phyloP scores from a whole-genome alignment of 2,329 filamentous ascomycete genomes.

The Pseudocercospora crystallina region DNA sequence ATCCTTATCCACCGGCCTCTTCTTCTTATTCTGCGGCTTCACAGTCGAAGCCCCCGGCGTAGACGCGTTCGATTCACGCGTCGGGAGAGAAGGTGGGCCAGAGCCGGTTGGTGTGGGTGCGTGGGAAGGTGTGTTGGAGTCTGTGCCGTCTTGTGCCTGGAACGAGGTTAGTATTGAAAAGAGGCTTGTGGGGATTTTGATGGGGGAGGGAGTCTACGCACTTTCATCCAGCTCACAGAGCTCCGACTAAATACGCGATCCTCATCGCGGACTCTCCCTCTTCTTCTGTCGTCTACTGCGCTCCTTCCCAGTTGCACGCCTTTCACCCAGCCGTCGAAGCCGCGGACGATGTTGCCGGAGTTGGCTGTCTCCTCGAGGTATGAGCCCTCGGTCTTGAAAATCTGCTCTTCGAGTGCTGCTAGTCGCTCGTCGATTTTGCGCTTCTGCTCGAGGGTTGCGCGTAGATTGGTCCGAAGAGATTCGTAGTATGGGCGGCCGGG shows the following conservation, averaged over 20 bases:
- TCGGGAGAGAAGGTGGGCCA: constrained; percentile 41
- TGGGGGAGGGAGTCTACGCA: constrained; percentile 8
- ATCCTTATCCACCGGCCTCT: constrained; percentile 44
- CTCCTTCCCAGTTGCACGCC: constrained; percentile 56
- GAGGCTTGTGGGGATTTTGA: neutral
- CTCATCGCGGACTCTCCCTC: constrained; percentile 62
- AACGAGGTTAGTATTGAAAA: neutral
- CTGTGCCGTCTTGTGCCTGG: constrained; percentile 33
- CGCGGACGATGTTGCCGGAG: constrained; percentile 91
- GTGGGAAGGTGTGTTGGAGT: constrained; percentile 44
- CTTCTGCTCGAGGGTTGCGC: constrained; percentile 66
- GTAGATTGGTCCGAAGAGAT: constrained; percentile 65
- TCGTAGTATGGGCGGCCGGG: constrained; percentile 65
- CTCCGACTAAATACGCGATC: constrained; percentile 66
- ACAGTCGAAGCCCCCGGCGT: constrained; percentile 38
- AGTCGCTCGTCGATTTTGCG: constrained; percentile 57
- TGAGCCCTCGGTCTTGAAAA: constrained; percentile 76
- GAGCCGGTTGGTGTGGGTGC: constrained; percentile 50
- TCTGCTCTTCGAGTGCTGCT: constrained; percentile 68
- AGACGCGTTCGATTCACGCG: constrained; percentile 46
- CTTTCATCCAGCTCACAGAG: constrained; percentile 38
- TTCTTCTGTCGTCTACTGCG: constrained; percentile 63
- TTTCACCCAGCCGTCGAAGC: constrained; percentile 98
- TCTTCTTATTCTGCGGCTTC: constrained; percentile 44
- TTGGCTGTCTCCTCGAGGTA: constrained; percentile 88